Evolutionary conservation across 176 grass and related monocot genomes (phyloP), one percentile per base, ranked within the genome.

Genomic region (Raddia distichophylla): DNA sequence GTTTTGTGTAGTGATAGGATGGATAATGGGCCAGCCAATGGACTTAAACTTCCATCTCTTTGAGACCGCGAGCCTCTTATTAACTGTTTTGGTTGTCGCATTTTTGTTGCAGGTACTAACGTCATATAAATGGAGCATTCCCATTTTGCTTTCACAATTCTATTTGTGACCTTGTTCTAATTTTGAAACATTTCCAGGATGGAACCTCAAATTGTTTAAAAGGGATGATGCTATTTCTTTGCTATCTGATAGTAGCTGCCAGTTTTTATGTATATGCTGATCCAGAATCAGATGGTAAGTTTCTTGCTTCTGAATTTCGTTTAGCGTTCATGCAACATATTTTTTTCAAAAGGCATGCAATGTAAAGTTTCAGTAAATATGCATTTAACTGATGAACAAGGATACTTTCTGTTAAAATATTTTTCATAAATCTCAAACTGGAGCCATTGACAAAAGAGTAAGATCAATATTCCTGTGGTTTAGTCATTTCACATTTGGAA

Each of bases 1-100:
- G 63, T 90, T 94, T 49, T 90, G 91, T 78, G 85, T 97, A 68
- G 82, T 92, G 19, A 74, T 92, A 81, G 90, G 90, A 54, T 89
- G 85, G 91, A 89, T 94, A 34, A 83, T 92, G 87, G 90, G 92
- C 34, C 81, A 91, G 49, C 73, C 92, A 67, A 92, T 94, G 92
- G 92, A 97, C 80, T 73, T 94, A 60, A 97, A 97, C 76, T 94
- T 91, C 61, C 86, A 94, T 79, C 83, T 91, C 46, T 97, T 94
- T 71, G 94, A 94, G 68, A 97, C 92, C 0, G 90, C 87, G 17
- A 87, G 87, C 77, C 86, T 97, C 54, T 92, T 97, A 63, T 84
- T 92, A 74, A 91, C 86, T 32, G 89, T 97, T 55, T n/a, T 97
- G 20, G 87, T 97, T 44, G 93, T 97, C 2, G 85, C 85, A 10